Evolutionary conservation across 441 rosid species (phyloP).

Genomic region (Rhodomyrtus psidioides): DNA sequence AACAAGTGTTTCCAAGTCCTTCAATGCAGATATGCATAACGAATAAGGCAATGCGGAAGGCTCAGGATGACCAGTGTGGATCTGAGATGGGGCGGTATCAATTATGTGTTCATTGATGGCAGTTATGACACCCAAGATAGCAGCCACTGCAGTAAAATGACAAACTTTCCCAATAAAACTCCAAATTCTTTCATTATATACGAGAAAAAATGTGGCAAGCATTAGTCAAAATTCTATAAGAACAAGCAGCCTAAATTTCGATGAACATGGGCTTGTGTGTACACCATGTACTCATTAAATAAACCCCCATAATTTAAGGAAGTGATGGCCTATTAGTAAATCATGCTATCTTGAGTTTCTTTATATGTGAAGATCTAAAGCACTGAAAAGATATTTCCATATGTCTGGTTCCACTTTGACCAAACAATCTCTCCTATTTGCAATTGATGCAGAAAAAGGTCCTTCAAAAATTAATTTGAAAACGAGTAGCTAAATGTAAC

Average conservation of each 20-base stretch:
- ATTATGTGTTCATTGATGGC: slow-evolving; percentile 80
- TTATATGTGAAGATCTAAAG: not conserved
- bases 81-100: slow-evolving; percentile 48
- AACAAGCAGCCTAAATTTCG: not conserved
- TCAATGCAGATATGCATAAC: slow-evolving; percentile 66
- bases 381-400: not conserved
- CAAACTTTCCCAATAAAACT: slow-evolving; percentile 16
- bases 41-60: slow-evolving; percentile 60
- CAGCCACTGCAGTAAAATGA: slow-evolving; percentile 58
- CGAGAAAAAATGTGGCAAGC: not conserved
- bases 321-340: not conserved
- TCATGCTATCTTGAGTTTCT: not conserved
- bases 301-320: not conserved
- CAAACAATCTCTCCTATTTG: not conserved
- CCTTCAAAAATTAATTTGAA: not conserved
- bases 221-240: not conserved
- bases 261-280: not conserved
- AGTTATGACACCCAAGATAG: slow-evolving; percentile 76
- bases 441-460: not conserved
- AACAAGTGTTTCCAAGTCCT: slow-evolving; percentile 82
- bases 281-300: not conserved
- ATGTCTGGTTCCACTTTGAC: not conserved
- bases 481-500: slow-evolving; percentile 54
- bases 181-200: not conserved
- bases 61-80: slow-evolving; percentile 22